Base-by-base conservation (phyloP, 371 early-diverging fungal species). In the Mortierella sp. region DNA sequence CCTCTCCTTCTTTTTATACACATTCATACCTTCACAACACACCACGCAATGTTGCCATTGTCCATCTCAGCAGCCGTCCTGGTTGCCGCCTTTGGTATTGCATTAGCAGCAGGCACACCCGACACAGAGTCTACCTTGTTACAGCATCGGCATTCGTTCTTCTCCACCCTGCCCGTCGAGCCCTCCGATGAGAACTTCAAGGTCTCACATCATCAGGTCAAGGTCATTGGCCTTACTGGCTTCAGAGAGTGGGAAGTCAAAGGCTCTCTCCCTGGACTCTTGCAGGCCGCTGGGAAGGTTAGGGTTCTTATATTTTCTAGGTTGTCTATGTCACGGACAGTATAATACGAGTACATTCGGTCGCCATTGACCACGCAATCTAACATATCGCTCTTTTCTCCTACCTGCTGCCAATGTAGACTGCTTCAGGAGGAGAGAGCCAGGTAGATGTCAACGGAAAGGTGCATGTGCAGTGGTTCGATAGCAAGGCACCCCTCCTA, bases 161-260 rank as follows among this genome's bases (percentile, higher is more conserved):
- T 86, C 74, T 73, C 83, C 0, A 74, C 87, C 3, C 57, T 77
- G 4, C 80, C 83, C 7, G 80, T 80, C 19, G 87, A 86, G 50
- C 87, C 87, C 16, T 75, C 83, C 0, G 87, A 86, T 75, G 82
- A 86, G 10, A 86, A 86, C 44, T 54, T 86, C 48, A 76, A 78
- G 70, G 82, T 82, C 21, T 21, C 78, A 47, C 77, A 26, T 54
- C 82, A 86, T 80, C 75, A 75, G 68, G 83, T 86, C 50, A 70
- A 86, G 73, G 73, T 86, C 74, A 52, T 86, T 60, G 82, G 76
- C 1, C 75, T 86, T 47, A 42, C 58, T 16, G 87, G 87, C 7
- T 86, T 80, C 63, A 54, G 80, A 5, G 87, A 86, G 72, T 86
- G 87, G 87, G 87, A 86, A 42, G 82, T 86, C 79, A 82, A 77